Evolutionary conservation across 1,139 yeast genomes (phyloP), one percentile per base, ranked within the genome.

Genomic region (Torulaspora pretoriensis): DNA sequence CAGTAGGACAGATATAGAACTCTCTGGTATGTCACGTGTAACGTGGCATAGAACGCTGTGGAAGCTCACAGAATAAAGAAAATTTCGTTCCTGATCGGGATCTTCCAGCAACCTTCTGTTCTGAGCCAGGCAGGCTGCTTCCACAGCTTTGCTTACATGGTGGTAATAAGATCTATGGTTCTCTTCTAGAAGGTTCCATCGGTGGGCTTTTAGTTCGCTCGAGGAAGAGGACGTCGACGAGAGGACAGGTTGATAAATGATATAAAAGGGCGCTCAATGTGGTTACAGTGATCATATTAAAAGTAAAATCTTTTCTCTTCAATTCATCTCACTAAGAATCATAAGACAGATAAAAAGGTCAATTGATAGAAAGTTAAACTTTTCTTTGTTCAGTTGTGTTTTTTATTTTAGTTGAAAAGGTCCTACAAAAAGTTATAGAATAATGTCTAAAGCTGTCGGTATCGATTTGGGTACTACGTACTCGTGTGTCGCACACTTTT

Each of bases 401-500:
- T 35, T 19, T 17, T 10, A 32, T 32, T 35, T 12, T 35, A 35
- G 19, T 23, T 25, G 30, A 16, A 25, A 35, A 26, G 24, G 19
- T 26, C 22, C 14, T 10, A 35, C 13, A 13, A 29, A 13, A 27
- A 29, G 30, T 8, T 17, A 38, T 22, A 32, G 14, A 13, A 28
- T n/a, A 40, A 63, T 61, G 66, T 59, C 65, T 50, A 63, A 63
- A 45, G 65, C 67, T 47, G 66, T 63, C 48, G 67, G 67, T 62
- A 63, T 63, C 52, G 67, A 63, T 61, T 63, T 63, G 55, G 97
- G 97, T 82, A 89, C 97, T 68, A 87, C 96, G 63, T 87, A 90
- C 86, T 89, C 97, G 57, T 89, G 97, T 84, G 97, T 89, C 63
- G 97, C 97, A 68, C 70, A 86, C 83, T 77, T 87, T 73, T 75